Evolutionary conservation across 2,329 filamentous ascomycete genomes (phyloP).

Genomic region (Trichocomaceae sp.): DNA sequence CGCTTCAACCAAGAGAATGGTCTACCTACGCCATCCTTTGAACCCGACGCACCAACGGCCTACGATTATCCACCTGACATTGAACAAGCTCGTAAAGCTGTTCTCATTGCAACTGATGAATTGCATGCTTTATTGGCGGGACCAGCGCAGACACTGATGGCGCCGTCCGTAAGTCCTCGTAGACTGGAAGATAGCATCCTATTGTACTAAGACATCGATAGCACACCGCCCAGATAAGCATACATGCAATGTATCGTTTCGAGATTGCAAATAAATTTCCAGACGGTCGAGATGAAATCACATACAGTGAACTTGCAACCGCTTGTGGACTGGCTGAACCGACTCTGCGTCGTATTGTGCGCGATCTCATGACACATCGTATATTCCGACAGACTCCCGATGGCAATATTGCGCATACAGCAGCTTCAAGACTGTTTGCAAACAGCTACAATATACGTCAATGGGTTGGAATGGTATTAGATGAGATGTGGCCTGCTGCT

Average conservation of each 20-base stretch:
- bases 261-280: not conserved
- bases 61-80: not conserved
- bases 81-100: not conserved
- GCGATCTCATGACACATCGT: constrained; percentile 7
- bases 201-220: not conserved
- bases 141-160: not conserved
- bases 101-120: not conserved
- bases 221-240: not conserved
- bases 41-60: not conserved
- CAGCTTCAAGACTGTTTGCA: constrained; percentile 6
- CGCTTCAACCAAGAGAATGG: not conserved
- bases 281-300: not conserved
- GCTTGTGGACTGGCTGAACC: not conserved
- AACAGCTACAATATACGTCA: constrained; percentile 1
- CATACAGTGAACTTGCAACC: constrained; percentile 8
- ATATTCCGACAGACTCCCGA: constrained; percentile 2
- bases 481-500: constrained; percentile 13
- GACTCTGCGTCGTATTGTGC: constrained; percentile 6
- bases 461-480: constrained; percentile 8
- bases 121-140: not conserved
- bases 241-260: not conserved
- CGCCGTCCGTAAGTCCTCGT: not conserved
- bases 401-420: constrained; percentile 10
- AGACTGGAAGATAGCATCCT: not conserved
- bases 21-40: not conserved